Evolutionary conservation across 225 moss, liverwort and hornwort genomes (phyloP).

Genomic region (Antitrichia curtipendula): DNA sequence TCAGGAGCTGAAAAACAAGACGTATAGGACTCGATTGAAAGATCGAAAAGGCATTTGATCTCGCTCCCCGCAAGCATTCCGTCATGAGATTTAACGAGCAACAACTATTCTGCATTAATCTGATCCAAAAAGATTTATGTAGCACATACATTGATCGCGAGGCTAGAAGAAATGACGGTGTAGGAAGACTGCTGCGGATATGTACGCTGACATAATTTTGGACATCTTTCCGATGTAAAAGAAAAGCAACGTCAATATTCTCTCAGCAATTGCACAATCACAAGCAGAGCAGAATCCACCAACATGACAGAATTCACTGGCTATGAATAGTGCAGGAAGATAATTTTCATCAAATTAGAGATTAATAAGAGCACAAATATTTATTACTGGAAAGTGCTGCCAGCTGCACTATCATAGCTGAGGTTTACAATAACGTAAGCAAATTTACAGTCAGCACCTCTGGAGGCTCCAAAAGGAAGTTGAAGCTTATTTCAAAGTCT

Average conservation of each 20-base stretch:
- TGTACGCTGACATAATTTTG: background rate
- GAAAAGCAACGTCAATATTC: background rate
- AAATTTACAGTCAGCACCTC: background rate
- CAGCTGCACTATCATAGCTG: background rate
- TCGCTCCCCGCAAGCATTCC: background rate
- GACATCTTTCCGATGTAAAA: background rate
- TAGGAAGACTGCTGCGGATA: background rate
- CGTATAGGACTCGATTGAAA: background rate
- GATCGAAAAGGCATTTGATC: background rate
- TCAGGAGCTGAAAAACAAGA: background rate
- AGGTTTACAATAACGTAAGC: background rate
- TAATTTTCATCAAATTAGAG: background rate
- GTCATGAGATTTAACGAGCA: background rate
- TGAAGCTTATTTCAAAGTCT: constrained; percentile 6
- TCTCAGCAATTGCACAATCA: background rate
- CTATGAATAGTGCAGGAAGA: background rate
- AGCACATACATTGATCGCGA: background rate
- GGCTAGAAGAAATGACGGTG: background rate
- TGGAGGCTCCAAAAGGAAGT: background rate
- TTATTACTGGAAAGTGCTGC: constrained; percentile 6
- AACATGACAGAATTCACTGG: background rate
- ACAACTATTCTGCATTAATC: background rate
- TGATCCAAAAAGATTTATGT: background rate
- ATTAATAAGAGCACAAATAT: background rate
- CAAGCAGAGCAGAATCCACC: background rate